These are phyloP conservation scores for Tricholoma bakamatsutake DNA, from an alignment of 768 basidiomycete species.

Conservation along the genomic window DNA sequence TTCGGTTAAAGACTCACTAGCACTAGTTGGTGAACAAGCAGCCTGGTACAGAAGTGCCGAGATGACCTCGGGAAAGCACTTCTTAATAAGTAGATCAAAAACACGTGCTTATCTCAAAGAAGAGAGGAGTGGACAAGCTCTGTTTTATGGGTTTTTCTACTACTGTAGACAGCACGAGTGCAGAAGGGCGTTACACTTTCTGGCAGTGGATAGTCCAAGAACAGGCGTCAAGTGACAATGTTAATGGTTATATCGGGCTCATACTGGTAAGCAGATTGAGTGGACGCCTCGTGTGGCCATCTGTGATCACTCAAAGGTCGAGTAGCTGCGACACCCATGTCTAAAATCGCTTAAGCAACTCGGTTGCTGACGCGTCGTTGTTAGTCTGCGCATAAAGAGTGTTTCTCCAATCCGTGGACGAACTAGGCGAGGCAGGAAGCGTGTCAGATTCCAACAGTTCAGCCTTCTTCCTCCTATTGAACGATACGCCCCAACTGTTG, in stretches of 20 bases:
- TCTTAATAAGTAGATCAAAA: no score
- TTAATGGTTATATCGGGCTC: background rate
- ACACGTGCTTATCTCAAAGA: no score
- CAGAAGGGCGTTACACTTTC: no score
- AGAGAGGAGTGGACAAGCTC: no score
- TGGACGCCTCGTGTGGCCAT: background rate
- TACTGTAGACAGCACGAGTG: no score
- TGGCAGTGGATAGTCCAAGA: no score
- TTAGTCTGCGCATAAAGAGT: constrained; percentile 1
- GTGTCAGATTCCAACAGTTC: constrained; percentile 5
- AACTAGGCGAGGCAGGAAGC: background rate
- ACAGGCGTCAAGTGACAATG: background rate
- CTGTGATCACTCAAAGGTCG: background rate
- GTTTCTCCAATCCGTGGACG: constrained; percentile 3
- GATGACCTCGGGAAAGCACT: no score
- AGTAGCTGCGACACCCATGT: background rate
- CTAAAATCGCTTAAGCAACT: constrained; percentile 18
- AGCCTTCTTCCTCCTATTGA: constrained; percentile 50
- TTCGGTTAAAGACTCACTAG: no score
- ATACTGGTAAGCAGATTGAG: background rate
- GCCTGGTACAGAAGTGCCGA: no score
- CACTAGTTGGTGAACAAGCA: no score
- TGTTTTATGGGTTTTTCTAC: no score
- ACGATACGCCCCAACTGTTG: constrained; percentile 60
- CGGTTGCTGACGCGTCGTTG: constrained; percentile 10